Evolutionary conservation across 2,329 filamentous ascomycete species (phyloP), one percentile per base, ranked within the genome.

Genomic region (Aspergillus alliaceus): DNA sequence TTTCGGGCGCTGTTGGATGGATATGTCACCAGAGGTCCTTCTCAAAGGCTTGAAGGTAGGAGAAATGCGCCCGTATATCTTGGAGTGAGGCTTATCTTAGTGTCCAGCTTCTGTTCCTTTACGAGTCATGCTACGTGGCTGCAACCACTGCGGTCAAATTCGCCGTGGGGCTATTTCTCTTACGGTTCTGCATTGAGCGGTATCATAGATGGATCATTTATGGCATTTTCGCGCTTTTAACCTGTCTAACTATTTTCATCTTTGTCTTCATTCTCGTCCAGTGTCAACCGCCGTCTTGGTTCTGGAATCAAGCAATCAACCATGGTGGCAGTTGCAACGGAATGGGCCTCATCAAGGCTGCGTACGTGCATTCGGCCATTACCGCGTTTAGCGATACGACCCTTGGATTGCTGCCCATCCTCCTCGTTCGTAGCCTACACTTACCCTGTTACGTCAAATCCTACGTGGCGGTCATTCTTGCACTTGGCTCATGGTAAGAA

Each of bases 301-400:
- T 54, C 42, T 54, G 52, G 52, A 35, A 39, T 7, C 27, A 53
- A 29, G 35, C 37, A 12, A 32, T 44, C 51, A 32, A 18, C 18
- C 9, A 15, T 6, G 9, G 22, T 29, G 52, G 52, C n/a, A 44
- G 18, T 12, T 54, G 52, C 35, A 24, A 54, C 15, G 27, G 52
- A 18, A 18, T 4, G 5, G 44, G 32, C 15, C 27, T 47, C n/a
- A 31, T 49, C 42, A 44, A 20, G 20, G 42, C 47, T 6, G 47
- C 42, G 5, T 54, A 48, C 34, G 52, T 47, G 32, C 52, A 54
- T 37, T 54, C 52, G 4, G 52, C 35, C 20, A 49, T 54, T 29
- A 47, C 47, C 25, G 47, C 39, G 6, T 20, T 39, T 2, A 37
- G 25, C 12, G 52, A 54, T 20, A 27, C 27, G 11, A 24, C 32